Conservation (phyloP, 345 rosid species). For the Tarenaya hassleriana region DNA sequence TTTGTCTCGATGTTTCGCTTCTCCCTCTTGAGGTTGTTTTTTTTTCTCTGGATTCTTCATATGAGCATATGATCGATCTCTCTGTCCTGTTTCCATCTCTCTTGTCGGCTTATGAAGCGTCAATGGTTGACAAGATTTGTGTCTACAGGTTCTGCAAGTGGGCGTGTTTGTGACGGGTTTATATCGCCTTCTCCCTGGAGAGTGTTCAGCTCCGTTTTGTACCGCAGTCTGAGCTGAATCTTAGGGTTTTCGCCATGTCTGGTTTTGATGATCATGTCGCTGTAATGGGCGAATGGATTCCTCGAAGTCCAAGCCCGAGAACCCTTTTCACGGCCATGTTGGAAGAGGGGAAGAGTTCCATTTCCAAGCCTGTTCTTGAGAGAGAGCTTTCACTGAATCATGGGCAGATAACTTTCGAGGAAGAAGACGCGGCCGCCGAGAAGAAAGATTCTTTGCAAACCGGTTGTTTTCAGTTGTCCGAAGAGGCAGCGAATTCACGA, state of each 20-base stretch:
- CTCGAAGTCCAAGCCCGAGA: conserved; percentile 52
- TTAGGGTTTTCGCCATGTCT: conserved; percentile 41
- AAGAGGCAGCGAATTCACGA: conserved; percentile 38
- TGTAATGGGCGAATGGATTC: conserved; percentile 66
- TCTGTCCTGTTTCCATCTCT: too few relatives aligned
- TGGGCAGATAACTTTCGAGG: too few relatives aligned
- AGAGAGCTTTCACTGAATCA: conserved; percentile 17
- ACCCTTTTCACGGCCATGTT: conserved; percentile 42
- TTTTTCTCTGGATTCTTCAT: too few relatives aligned
- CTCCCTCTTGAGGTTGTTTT: too few relatives aligned
- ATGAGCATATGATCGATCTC: too few relatives aligned
- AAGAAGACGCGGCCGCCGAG: not conserved
- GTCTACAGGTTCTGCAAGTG: too few relatives aligned
- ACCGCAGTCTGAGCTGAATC: conserved; percentile 12
- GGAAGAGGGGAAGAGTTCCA: conserved; percentile 36
- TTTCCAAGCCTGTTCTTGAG: not conserved
- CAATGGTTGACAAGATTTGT: too few relatives aligned
- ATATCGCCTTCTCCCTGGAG: too few relatives aligned
- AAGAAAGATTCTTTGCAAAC: conserved; percentile 2
- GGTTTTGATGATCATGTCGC: conserved; percentile 50
- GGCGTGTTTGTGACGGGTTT: too few relatives aligned
- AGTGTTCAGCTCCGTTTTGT: too few relatives aligned
- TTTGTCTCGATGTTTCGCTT: too few relatives aligned
- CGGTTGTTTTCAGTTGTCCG: not conserved
- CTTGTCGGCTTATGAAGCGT: too few relatives aligned